Percentiles rank a stretch among this genome's conserved stretches.
These are phyloP conservation scores for Barnettozyma hawaiiensis DNA, from an alignment of 1,139 yeast species.

Conservation along the genomic window DNA sequence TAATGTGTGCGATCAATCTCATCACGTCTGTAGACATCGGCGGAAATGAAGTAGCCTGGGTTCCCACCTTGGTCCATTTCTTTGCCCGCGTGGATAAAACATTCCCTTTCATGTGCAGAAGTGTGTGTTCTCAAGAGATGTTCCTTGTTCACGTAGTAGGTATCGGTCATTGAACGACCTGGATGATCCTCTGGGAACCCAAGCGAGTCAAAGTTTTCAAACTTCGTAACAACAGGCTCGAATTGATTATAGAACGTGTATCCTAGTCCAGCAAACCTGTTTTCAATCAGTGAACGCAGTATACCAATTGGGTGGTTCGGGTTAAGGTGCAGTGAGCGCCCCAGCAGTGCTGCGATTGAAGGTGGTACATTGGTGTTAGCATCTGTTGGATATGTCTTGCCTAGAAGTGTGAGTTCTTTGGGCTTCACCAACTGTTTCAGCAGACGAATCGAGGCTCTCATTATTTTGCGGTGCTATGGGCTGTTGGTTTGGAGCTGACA, in stretches of 20 bases:
- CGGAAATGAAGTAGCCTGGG: slow-evolving; percentile 88
- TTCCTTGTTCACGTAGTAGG: slow-evolving; percentile 76
- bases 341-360: slow-evolving; percentile 61
- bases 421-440: slow-evolving; percentile 5
- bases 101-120: slow-evolving; percentile 90
- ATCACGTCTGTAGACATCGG: slow-evolving; percentile 94
- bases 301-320: slow-evolving; percentile 87
- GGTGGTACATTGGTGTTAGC: slow-evolving; percentile 86
- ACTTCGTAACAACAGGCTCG: slow-evolving; percentile 75
- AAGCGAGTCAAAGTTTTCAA: slow-evolving; percentile 82
- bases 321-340: slow-evolving; percentile 67
- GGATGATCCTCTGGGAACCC: slow-evolving; percentile 93
- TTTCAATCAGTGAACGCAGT: slow-evolving; percentile 66
- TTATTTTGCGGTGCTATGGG: no score
- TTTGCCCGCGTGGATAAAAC: slow-evolving; percentile 42
- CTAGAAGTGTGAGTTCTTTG: slow-evolving; percentile 37
- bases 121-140: slow-evolving; percentile 86
- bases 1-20: slow-evolving; percentile 95
- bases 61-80: slow-evolving; percentile 35
- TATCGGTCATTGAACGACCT: slow-evolving; percentile 88
- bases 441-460: slow-evolving; percentile 3
- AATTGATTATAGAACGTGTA: slow-evolving; percentile 79
- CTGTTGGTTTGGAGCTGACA: no score
- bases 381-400: slow-evolving; percentile 53
- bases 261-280: slow-evolving; percentile 58